Evolutionary conservation across 495 filamentous ascomycete species (phyloP).

Genomic region (Penicillium parvum): DNA sequence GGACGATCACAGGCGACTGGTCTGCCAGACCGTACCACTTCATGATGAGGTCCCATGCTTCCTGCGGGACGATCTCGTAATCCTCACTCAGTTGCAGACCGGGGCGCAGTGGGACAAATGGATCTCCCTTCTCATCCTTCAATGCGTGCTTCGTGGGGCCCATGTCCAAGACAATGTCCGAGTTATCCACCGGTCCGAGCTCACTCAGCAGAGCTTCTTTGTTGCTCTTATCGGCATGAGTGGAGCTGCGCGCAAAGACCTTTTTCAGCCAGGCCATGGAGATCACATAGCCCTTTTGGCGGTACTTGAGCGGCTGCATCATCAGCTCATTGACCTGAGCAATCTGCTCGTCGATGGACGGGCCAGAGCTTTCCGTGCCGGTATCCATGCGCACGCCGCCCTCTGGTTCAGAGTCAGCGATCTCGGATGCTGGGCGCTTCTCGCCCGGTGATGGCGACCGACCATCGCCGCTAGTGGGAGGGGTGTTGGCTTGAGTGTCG

Average conservation of each 20-base stretch:
- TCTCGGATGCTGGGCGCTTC: constrained; percentile 52
- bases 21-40: constrained; percentile 75
- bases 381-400: constrained; percentile 19
- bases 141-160: constrained; percentile 36
- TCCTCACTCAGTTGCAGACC: constrained; percentile 61
- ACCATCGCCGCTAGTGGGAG: constrained; percentile 22
- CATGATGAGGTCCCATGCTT: constrained; percentile 76
- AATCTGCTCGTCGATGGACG: constrained; percentile 75
- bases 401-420: constrained; percentile 33
- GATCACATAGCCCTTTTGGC: constrained; percentile 71
- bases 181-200: constrained; percentile 84
- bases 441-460: constrained; percentile 49
- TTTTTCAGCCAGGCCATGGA: constrained; percentile 73
- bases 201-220: constrained; percentile 60
- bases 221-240: constrained; percentile 47
- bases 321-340: constrained; percentile 57
- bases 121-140: constrained; percentile 50
- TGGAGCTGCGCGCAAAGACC: constrained; percentile 63
- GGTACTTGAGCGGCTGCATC: constrained; percentile 53
- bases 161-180: constrained; percentile 52
- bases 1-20: constrained; percentile 66
- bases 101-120: constrained; percentile 72
- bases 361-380: constrained; percentile 24
- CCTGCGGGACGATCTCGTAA: constrained; percentile 70
- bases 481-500: constrained; percentile 28